Evolutionary conservation across 2,329 filamentous ascomycete genomes (phyloP).

Genomic region (Stagonosporopsis rhizophila): DNA sequence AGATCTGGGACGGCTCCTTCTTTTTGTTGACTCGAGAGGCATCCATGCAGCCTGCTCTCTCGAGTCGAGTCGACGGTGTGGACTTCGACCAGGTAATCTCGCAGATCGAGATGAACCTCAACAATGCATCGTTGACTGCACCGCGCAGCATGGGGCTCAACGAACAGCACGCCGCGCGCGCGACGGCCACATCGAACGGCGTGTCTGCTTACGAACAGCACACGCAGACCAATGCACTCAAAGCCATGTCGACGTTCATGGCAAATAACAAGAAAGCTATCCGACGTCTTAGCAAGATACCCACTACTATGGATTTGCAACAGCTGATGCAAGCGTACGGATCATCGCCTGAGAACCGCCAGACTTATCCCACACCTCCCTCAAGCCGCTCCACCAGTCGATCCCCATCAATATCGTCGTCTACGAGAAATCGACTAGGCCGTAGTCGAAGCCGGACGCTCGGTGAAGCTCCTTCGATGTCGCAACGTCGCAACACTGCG

Average conservation of each 20-base stretch:
- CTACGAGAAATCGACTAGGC: not conserved
- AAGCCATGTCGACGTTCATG: constrained; percentile 52
- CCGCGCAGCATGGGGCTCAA: constrained; percentile 46
- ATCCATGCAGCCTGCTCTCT: constrained; percentile 15
- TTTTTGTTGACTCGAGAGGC: constrained; percentile 56
- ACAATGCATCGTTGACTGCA: constrained; percentile 25
- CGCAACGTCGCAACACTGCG: constrained; percentile 10
- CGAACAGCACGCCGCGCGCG: constrained; percentile 52
- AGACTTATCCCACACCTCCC: constrained; percentile 24
- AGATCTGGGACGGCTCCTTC: constrained; percentile 60
- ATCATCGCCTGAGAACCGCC: constrained; percentile 1
- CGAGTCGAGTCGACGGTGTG: constrained; percentile 35
- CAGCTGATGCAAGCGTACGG: constrained; percentile 28
- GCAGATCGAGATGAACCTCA: constrained; percentile 51
- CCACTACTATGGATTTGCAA: constrained; percentile 24
- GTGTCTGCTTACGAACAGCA: constrained; percentile 53
- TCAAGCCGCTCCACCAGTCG: constrained; percentile 27
- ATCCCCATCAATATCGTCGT: constrained; percentile 16
- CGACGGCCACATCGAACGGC: constrained; percentile 42
- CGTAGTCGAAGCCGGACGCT: constrained; percentile 3
- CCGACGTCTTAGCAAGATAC: constrained; percentile 30
- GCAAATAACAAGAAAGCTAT: constrained; percentile 32
- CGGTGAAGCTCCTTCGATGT: not conserved
- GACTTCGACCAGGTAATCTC: constrained; percentile 57
- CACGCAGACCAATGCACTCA: constrained; percentile 53